These are phyloP conservation scores for Entomortierella lignicola DNA, from an alignment of 192 early-diverging fungal genomes.

Conservation along the genomic window DNA sequence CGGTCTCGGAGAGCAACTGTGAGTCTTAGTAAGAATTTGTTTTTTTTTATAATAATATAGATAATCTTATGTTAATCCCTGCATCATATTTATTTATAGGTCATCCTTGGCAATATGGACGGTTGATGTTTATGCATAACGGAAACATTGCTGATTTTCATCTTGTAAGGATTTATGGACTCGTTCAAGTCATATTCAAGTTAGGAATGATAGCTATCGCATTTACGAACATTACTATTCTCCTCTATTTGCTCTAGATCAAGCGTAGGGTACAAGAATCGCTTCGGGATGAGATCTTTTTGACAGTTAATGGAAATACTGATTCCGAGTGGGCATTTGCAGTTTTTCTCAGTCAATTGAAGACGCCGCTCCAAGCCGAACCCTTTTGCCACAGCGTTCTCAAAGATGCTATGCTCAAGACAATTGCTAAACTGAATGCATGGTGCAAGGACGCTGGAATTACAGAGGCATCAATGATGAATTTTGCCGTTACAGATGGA, in stretches of 20 bases:
- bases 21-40: slow-evolving; percentile 11
- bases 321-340: slow-evolving; percentile 88
- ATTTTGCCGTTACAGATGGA: slow-evolving; percentile 88
- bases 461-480: slow-evolving; percentile 75
- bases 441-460: slow-evolving; percentile 76
- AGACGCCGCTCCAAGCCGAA: slow-evolving; percentile 57
- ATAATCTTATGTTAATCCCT: no score
- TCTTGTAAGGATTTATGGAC: slow-evolving; percentile 43
- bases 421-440: slow-evolving; percentile 77
- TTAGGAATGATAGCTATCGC: no score
- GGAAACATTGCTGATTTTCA: slow-evolving; percentile 75
- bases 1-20: slow-evolving; percentile 83
- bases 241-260: slow-evolving; percentile 60
- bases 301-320: slow-evolving; percentile 80
- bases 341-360: slow-evolving; percentile 78
- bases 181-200: neutral
- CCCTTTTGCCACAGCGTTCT: slow-evolving; percentile 71
- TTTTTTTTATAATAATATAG: neutral
- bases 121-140: slow-evolving; percentile 89
- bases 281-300: slow-evolving; percentile 74
- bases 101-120: slow-evolving; percentile 75
- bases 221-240: no score
- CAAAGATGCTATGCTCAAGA: slow-evolving; percentile 78
- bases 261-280: slow-evolving; percentile 73
- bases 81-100: slow-evolving; percentile 24